Conservation (phyloP, 768 basidiomycete genomes). For the Amyloporia xantha region DNA sequence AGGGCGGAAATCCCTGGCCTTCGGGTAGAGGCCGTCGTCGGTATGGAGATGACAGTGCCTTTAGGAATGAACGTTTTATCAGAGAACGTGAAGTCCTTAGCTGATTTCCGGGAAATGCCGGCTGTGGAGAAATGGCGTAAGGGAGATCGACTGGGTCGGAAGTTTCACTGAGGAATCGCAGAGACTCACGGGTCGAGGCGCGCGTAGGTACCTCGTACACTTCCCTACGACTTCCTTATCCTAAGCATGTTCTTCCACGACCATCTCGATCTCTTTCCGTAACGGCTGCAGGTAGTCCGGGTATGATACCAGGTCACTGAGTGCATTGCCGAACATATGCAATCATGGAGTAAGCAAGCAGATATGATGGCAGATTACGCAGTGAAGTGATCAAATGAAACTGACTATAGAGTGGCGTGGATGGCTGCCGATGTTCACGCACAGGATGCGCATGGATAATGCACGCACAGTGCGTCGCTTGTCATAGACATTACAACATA, state of each 20-base stretch:
- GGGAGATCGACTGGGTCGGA: too few relatives aligned
- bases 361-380: too few relatives aligned
- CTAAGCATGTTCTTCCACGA: constrained; percentile 25
- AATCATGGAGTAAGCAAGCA: not conserved
- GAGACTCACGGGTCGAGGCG: too few relatives aligned
- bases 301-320: constrained; percentile 29
- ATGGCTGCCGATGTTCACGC: constrained; percentile 29
- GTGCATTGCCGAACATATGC: constrained; percentile 27
- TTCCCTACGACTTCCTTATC: constrained; percentile 28
- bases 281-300: constrained; percentile 30
- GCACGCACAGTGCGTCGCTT: constrained; percentile 8
- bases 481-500: constrained; percentile 26
- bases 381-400: too few relatives aligned
- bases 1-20: constrained; percentile 34
- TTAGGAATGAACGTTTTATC: constrained; percentile 31
- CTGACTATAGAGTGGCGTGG: constrained; percentile 25
- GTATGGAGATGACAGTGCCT: constrained; percentile 33
- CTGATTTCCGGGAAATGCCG: not conserved
- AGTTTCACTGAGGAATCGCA: constrained; percentile 40
- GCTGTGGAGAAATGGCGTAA: not conserved
- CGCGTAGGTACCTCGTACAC: constrained; percentile 39
- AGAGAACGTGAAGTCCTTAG: constrained; percentile 24
- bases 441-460: constrained; percentile 20
- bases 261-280: constrained; percentile 36
- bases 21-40: constrained; percentile 36